Evolutionary conservation across 805 yeast genomes (phyloP), one percentile per base, ranked within the genome.

Genomic region (Sugiyamaella floridensis): DNA sequence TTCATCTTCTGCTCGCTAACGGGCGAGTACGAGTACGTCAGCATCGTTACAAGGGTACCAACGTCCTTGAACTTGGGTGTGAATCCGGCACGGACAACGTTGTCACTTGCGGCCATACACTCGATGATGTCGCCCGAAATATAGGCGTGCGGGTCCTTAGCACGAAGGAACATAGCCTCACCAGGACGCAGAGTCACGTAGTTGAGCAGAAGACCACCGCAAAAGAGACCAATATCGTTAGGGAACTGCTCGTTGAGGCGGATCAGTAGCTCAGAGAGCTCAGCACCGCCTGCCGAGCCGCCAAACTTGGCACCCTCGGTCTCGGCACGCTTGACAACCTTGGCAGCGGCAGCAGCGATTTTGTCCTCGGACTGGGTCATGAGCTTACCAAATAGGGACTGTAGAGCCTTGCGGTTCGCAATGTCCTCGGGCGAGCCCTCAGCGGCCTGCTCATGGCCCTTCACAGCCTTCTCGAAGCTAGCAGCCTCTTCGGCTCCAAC

Each of bases 41-140:
- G 80, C 93, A 88, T 88, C 50, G 79, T 81, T 44, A 93, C 97
- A 66, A 93, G 80, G 63, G 86, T 89, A 54, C 82, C 71, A 55
- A 93, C 98, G 70, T 93, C 99, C 73, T 92, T 93, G 76, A 92
- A 93, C 71, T 93, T 93, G 57, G 99, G 99, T n/a, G 99, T 93
- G 76, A 93, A 93, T 12, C 99, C 99, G 3, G 97, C 96, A 70
- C 99, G 82, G 48, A 93, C 97, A 53, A 93, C 99, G 64, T 93
- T 93, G 70, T 93, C 99, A 42, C 95, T 85, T 8, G 99, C 97
- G 43, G 99, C 99, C 99, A 93, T 93, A 76, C 99, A 93, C 75
- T 93, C 99, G 65, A 93, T 90, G 61, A 93, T 93, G 70, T 93
- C 98, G 60, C 99, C 99, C 51, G 85, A 78, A 56, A 93, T 92